A percentile compares a stretch with the other conserved stretches of the same genome.
Conservation (phyloP, 129 eudicot species). For the Flaveria ramosissima region DNA sequence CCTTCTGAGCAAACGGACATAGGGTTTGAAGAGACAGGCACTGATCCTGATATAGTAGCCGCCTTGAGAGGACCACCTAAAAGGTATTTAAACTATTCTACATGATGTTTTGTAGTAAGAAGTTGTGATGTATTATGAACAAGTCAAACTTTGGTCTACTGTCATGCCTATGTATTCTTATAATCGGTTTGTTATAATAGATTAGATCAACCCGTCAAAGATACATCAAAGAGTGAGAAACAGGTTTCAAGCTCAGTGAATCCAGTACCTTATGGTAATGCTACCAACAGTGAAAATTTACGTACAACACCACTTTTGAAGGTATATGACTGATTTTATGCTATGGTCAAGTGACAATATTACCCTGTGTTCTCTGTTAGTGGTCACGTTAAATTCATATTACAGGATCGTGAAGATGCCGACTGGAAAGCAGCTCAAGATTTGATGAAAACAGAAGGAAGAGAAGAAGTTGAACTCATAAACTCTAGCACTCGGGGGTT, state of each 20-base stretch:
- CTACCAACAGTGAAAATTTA: conserved; percentile 39
- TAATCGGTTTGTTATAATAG: conserved; percentile 55
- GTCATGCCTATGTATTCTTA: conserved; percentile 13
- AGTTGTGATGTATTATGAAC: conserved; percentile 1
- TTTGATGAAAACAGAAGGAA: conserved; percentile 54
- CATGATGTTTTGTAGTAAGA: conserved; percentile 8
- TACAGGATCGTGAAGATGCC: conserved; percentile 62
- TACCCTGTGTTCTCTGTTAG: conserved; percentile 6
- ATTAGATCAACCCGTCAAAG: conserved; percentile 55
- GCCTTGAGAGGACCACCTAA: conserved; percentile 67
- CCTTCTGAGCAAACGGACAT: conserved; percentile 19
- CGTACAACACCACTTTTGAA: conserved; percentile 46
- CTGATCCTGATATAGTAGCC: conserved; percentile 26
- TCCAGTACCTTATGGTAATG: conserved; percentile 38
- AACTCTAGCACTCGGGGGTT: conserved; percentile 88
- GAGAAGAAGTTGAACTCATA: conserved; percentile 83
- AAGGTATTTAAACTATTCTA: conserved; percentile 47
- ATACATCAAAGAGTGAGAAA: conserved; percentile 35
- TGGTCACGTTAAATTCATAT: conserved; percentile 1
- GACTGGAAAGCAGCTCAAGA: conserved; percentile 80
- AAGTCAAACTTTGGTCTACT: conserved; percentile 8
- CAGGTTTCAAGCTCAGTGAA: conserved; percentile 24
- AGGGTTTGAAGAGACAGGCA: conserved; percentile 7
- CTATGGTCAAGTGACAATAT: conserved; percentile 1
- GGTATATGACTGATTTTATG: conserved; percentile 41